phyloP scores from a whole-genome alignment of 768 basidiomycete species.

The Boletus bicolor region DNA sequence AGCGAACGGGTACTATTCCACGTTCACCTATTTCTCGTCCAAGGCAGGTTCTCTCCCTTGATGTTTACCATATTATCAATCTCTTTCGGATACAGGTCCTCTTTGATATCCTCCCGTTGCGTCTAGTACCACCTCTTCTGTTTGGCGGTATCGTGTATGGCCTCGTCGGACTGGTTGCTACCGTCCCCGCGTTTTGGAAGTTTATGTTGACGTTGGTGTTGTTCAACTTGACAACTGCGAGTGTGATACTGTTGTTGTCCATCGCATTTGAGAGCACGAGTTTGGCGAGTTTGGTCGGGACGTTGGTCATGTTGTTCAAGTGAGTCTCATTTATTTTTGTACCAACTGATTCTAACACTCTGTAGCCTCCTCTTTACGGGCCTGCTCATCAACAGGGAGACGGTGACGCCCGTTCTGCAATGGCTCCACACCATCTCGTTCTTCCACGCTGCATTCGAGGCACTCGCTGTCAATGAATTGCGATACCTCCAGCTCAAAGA shows the following conservation, averaged over 20 bases:
- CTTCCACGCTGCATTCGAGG: constrained; percentile 99
- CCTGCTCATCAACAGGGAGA: constrained; percentile 89
- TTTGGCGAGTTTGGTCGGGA: constrained; percentile 92
- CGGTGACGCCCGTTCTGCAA: constrained; percentile 63
- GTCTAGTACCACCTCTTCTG: constrained; percentile 91
- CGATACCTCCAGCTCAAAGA: constrained; percentile 92
- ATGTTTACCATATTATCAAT: neutral
- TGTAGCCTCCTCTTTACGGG: constrained; percentile 91
- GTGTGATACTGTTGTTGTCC: constrained; percentile 85
- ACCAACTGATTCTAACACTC: constrained; percentile 7
- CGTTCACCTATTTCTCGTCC: constrained; percentile 94
- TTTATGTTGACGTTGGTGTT: constrained; percentile 94
- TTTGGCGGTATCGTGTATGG: constrained; percentile 96
- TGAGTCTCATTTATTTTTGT: constrained; percentile 39
- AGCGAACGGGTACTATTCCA: constrained; percentile 96
- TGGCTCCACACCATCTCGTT: constrained; percentile 94
- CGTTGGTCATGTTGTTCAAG: constrained; percentile 98
- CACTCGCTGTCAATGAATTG: constrained; percentile 95
- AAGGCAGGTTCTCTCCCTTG: constrained; percentile 49
- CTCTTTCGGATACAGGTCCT: constrained; percentile 54
- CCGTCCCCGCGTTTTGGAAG: constrained; percentile 92
- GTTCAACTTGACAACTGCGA: constrained; percentile 95
- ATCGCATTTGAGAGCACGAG: constrained; percentile 84
- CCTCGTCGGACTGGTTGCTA: constrained; percentile 91
- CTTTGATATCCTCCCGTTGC: constrained; percentile 93